These are phyloP conservation scores for Colletotrichum sp. DNA, from an alignment of 2,329 filamentous ascomycete genomes.

Conservation along the genomic window DNA sequence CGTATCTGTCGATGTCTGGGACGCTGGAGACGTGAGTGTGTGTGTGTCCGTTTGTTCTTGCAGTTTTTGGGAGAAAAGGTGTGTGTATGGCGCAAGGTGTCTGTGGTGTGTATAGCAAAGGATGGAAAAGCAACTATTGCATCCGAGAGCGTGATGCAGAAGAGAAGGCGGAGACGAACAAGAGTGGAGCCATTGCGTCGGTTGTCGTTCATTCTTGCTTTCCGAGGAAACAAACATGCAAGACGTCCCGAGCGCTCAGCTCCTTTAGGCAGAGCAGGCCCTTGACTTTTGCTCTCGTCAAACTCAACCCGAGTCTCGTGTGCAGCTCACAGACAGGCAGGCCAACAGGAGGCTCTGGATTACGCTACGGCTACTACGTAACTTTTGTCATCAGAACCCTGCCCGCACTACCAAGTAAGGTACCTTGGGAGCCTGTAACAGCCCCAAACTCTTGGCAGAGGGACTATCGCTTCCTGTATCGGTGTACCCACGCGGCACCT, in stretches of 20 bases:
- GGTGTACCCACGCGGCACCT: not conserved
- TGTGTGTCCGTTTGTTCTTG: slow-evolving; percentile 1
- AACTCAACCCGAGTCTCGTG: not conserved
- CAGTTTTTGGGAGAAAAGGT: not conserved
- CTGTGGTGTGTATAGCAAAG: not conserved
- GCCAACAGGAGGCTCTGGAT: not conserved
- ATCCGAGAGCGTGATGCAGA: not conserved
- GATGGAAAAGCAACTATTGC: not conserved
- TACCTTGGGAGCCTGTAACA: slow-evolving; percentile 3
- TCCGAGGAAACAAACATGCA: slow-evolving; percentile 13
- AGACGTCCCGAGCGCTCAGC: slow-evolving; percentile 3
- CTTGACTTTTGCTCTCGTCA: not conserved
- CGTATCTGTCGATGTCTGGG: not conserved
- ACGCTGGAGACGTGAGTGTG: not conserved
- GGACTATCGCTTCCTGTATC: not conserved
- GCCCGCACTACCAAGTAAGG: too few species aligned
- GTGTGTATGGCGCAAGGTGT: not conserved
- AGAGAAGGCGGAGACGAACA: slow-evolving; percentile 8
- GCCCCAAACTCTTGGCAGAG: slow-evolving; percentile 19
- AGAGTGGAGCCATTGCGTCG: not conserved
- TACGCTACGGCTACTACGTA: not conserved
- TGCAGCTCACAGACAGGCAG: not conserved
- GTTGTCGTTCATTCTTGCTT: slow-evolving; percentile 13
- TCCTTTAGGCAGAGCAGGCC: not conserved
- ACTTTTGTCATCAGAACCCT: not conserved